Percentiles rank a stretch among this genome's conserved stretches.
phyloP scores from a whole-genome alignment of 208 protist genomes.

The Angomonas deanei region DNA sequence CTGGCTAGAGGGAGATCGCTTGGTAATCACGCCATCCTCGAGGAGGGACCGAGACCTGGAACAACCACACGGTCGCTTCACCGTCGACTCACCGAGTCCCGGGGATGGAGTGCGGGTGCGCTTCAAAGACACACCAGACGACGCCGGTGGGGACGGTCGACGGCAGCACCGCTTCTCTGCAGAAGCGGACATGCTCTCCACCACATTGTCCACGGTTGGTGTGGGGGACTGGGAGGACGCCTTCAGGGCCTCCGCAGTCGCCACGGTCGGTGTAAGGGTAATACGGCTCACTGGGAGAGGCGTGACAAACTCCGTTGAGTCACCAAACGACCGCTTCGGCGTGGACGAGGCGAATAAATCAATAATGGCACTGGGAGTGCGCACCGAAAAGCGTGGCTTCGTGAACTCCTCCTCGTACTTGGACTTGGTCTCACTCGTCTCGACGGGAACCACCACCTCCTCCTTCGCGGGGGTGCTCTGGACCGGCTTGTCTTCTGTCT shows the following conservation, averaged over 20 bases:
- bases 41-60: neutral
- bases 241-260: neutral
- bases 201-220: conserved; percentile 15
- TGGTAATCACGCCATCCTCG: too few relatives aligned
- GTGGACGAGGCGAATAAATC: conserved; percentile 7
- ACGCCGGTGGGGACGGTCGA: conserved; percentile 1
- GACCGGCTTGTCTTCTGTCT: neutral
- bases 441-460: neutral
- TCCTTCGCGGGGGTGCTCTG: neutral
- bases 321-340: conserved; percentile 10
- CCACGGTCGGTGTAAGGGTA: neutral
- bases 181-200: conserved; percentile 19
- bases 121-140: neutral
- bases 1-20: neutral
- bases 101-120: neutral
- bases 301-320: conserved; percentile 22
- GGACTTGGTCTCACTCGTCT: neutral
- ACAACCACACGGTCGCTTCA: conserved; percentile 15
- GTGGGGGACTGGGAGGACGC: conserved; percentile 13
- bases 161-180: conserved; percentile 20
- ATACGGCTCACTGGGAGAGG: conserved; percentile 17
- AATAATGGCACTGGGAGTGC: neutral
- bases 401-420: neutral
- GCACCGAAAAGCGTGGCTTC: conserved; percentile 2
- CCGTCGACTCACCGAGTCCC: conserved; percentile 5